Conservation (phyloP, 176 grass and related monocot species). For the Typha latifolia region DNA sequence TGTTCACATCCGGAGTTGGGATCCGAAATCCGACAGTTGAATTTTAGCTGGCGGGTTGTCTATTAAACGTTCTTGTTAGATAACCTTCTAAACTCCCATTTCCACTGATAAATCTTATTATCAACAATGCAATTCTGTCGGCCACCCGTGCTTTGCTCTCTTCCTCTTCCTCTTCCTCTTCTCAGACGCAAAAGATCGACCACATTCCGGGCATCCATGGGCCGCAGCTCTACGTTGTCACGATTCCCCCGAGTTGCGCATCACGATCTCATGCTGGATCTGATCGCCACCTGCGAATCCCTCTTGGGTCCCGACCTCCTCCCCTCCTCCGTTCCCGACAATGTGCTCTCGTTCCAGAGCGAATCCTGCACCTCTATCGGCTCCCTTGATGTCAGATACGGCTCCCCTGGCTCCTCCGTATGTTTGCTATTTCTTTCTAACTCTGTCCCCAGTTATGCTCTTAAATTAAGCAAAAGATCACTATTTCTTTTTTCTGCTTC, state of each 20-base stretch:
- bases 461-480: too few species aligned
- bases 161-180: background rate
- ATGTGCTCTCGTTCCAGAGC: conserved; percentile 46
- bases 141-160: background rate
- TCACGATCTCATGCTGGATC: conserved; percentile 33
- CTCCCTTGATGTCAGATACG: conserved; percentile 52
- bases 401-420: conserved; percentile 51
- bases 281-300: conserved; percentile 21
- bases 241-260: conserved; percentile 35
- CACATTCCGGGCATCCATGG: conserved; percentile 28
- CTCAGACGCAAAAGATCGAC: conserved; percentile 17
- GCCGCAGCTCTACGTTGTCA: background rate
- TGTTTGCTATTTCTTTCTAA: background rate
- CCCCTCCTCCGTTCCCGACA: conserved; percentile 50
- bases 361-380: conserved; percentile 34
- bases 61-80: too few species aligned
- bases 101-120: too few species aligned
- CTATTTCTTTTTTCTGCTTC: too few species aligned
- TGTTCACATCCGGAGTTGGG: too few species aligned
- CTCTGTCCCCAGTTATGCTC: too few species aligned
- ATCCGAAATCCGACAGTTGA: too few species aligned
- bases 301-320: conserved; percentile 41
- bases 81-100: too few species aligned
- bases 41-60: too few species aligned
- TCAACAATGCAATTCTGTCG: background rate